phyloP scores from a whole-genome alignment of 306 rosid genomes.

The Gynostemma pentaphyllum region DNA sequence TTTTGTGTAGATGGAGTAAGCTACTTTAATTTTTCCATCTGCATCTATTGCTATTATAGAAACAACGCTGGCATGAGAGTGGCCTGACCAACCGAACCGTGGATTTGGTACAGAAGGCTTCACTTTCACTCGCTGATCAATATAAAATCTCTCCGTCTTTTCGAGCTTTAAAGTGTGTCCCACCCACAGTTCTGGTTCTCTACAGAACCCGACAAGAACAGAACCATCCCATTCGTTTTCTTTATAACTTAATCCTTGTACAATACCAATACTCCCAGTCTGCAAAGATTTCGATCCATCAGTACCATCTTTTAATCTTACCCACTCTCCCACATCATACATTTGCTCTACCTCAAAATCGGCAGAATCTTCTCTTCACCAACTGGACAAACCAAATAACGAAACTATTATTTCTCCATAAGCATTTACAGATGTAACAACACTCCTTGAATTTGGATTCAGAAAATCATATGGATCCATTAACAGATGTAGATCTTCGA shows the following conservation, averaged over 20 bases:
- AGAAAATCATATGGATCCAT: too few relatives aligned
- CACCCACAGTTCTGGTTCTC: slow-evolving; percentile 86
- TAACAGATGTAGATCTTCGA: too few relatives aligned
- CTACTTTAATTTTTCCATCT: slow-evolving; percentile 75
- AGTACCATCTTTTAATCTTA: slow-evolving; percentile 47
- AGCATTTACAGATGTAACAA: too few relatives aligned
- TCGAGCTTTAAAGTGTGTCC: slow-evolving; percentile 68
- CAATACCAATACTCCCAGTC: slow-evolving; percentile 73
- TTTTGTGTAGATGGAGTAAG: too few relatives aligned
- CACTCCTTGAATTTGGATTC: slow-evolving; percentile 60
- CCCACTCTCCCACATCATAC: slow-evolving; percentile 93
- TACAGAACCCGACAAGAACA: slow-evolving; percentile 63
- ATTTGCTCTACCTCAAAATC: too few relatives aligned
- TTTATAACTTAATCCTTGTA: slow-evolving; percentile 74
- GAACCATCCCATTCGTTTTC: slow-evolving; percentile 61
- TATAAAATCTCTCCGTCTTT: slow-evolving; percentile 37
- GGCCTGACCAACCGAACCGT: slow-evolving; percentile 89
- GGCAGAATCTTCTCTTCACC: too few relatives aligned
- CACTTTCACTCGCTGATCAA: slow-evolving; percentile 70
- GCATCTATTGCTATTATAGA: slow-evolving; percentile 73
- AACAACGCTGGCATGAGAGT: slow-evolving; percentile 67
- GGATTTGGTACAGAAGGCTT: slow-evolving; percentile 57
- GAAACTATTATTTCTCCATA: slow-evolving; percentile 84
- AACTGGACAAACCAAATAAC: too few relatives aligned
- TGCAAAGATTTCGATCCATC: slow-evolving; percentile 63